Percentiles rank a stretch among this genome's conserved stretches.
phyloP scores from a whole-genome alignment of 306 rosid genomes.

The Cucumis cinereus region DNA sequence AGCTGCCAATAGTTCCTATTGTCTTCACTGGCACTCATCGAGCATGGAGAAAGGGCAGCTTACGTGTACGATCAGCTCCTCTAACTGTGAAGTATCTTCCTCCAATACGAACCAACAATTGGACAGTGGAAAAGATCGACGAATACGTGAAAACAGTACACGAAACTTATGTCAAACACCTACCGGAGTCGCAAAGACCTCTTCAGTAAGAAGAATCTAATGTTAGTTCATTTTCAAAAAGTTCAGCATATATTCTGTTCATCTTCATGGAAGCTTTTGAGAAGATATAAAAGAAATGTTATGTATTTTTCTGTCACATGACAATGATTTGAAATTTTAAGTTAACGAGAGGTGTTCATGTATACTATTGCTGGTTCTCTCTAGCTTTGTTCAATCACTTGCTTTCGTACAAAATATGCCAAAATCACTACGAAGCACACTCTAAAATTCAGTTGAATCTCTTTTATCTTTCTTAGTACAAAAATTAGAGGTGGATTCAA shows the following conservation, averaged over 20 bases:
- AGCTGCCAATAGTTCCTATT: conserved; percentile 49
- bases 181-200: conserved; percentile 43
- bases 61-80: conserved; percentile 38
- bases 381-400: neutral
- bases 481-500: too few species aligned
- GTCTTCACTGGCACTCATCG: conserved; percentile 43
- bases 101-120: conserved; percentile 34
- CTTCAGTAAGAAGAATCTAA: conserved; percentile 6
- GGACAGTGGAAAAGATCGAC: conserved; percentile 38
- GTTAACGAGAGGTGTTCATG: neutral
- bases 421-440: too few species aligned
- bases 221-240: conserved; percentile 9
- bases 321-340: neutral
- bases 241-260: conserved; percentile 1
- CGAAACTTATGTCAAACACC: conserved; percentile 27
- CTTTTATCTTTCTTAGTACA: too few species aligned
- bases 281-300: neutral
- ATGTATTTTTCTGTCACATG: neutral
- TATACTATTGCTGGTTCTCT: neutral
- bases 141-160: conserved; percentile 26
- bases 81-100: conserved; percentile 37
- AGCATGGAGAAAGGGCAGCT: conserved; percentile 57
- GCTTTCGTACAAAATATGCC: too few species aligned
- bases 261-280: neutral
- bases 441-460: too few species aligned